Evolutionary conservation across 257 asterid species (phyloP).

Genomic region (Gentiana straminea): DNA sequence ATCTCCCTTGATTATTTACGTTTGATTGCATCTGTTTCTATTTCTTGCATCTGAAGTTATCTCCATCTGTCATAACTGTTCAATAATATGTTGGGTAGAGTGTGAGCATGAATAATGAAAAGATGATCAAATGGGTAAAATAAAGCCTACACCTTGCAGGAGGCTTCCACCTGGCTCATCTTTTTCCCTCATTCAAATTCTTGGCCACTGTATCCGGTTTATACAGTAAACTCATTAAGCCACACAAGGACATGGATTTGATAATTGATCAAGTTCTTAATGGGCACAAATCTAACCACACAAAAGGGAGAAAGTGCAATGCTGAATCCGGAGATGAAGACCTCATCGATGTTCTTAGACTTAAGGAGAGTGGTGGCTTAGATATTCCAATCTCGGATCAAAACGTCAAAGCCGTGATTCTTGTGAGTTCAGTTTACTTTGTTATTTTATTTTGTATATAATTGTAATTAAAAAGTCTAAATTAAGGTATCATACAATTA

Average conservation of each 20-base stretch:
- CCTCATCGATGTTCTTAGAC: not conserved
- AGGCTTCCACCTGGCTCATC: slow-evolving; percentile 19
- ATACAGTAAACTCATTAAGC: slow-evolving; percentile 6
- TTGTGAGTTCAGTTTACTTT: slow-evolving; percentile 21
- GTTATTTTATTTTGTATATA: too few relatives aligned
- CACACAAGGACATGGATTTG: slow-evolving; percentile 11
- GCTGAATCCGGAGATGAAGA: not conserved
- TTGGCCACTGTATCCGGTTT: slow-evolving; percentile 9
- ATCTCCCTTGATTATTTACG: too few relatives aligned
- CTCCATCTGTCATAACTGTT: too few relatives aligned
- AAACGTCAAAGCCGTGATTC: slow-evolving; percentile 25
- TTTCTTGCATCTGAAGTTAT: too few relatives aligned
- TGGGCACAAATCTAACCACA: slow-evolving; percentile 18
- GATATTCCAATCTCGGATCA: slow-evolving; percentile 16
- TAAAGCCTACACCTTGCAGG: slow-evolving; percentile 10
- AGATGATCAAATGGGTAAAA: slow-evolving; percentile 8
- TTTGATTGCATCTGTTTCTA: too few relatives aligned
- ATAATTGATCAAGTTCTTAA: slow-evolving; percentile 21
- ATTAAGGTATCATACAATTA: too few relatives aligned
- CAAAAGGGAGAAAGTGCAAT: slow-evolving; percentile 2
- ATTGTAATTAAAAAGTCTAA: too few relatives aligned
- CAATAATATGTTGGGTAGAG: too few relatives aligned
- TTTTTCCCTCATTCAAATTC: slow-evolving; percentile 25
- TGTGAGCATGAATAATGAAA: slow-evolving; percentile 9
- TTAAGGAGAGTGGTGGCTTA: slow-evolving; percentile 10